phyloP scores from a whole-genome alignment of 2,329 filamentous ascomycete genomes.

The Sporothrix mexicana region DNA sequence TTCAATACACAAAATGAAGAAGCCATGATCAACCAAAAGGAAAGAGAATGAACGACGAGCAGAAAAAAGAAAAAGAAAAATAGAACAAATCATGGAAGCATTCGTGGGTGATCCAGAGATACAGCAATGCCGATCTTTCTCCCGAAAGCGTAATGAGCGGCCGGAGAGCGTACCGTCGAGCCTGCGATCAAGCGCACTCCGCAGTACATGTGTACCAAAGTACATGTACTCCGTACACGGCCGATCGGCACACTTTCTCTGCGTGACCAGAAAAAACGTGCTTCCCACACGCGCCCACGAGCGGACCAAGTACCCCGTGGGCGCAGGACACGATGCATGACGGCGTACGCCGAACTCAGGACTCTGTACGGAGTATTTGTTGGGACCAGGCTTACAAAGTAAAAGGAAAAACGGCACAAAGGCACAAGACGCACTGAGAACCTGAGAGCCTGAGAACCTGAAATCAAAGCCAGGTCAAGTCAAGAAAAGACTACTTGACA shows the following conservation, averaged over 20 bases:
- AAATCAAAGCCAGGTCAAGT: too few species aligned
- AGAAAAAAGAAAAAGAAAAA: conserved; percentile 1
- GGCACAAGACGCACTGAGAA: not conserved
- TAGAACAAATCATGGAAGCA: conserved; percentile 4
- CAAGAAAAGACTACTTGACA: too few species aligned
- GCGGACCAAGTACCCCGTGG: not conserved
- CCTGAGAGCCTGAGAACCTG: too few species aligned
- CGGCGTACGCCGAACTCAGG: too few species aligned
- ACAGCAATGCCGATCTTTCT: not conserved
- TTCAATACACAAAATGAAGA: too few species aligned
- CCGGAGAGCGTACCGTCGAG: too few species aligned
- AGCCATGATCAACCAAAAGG: not conserved
- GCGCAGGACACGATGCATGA: not conserved
- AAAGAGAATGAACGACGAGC: not conserved
- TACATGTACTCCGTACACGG: too few species aligned
- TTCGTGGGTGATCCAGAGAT: not conserved
- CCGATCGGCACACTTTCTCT: too few species aligned
- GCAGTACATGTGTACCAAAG: too few species aligned
- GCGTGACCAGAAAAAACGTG: conserved; percentile 3
- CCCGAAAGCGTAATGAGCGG: too few species aligned
- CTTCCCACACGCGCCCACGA: not conserved
- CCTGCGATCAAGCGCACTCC: not conserved
- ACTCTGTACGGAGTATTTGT: too few species aligned
- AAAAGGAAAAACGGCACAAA: not conserved
- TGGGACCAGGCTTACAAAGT: not conserved